These are phyloP conservation scores for Actinomortierella ambigua DNA, from an alignment of 371 early-diverging fungal species.

Conservation along the genomic window DNA sequence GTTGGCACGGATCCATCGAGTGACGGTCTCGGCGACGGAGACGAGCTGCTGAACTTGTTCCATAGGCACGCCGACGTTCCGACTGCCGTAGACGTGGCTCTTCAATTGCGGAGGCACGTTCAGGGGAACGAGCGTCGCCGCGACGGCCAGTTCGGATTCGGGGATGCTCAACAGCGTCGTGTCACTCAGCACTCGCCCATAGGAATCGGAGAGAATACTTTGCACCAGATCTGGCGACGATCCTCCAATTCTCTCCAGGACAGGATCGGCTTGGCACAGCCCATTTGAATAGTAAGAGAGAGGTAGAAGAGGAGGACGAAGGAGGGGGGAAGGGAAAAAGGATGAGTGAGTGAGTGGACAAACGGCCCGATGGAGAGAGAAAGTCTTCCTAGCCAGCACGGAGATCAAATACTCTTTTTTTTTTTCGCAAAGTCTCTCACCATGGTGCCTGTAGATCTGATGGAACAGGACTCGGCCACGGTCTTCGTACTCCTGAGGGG, in stretches of 20 bases:
- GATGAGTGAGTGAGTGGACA: too few species aligned
- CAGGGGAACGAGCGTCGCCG: constrained; percentile 53
- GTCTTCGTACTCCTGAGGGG: constrained; percentile 22
- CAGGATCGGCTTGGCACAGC: constrained; percentile 41
- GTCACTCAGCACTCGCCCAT: constrained; percentile 31
- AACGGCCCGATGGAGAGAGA: too few species aligned
- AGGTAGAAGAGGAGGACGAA: background rate
- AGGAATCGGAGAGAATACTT: constrained; percentile 29
- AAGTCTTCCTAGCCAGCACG: too few species aligned
- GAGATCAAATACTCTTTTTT: too few species aligned
- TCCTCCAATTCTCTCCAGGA: constrained; percentile 30
- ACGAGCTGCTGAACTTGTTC: constrained; percentile 39
- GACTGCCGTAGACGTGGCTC: constrained; percentile 49
- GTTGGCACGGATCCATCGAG: constrained; percentile 26
- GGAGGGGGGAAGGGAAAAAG: too few species aligned
- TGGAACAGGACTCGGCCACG: constrained; percentile 34
- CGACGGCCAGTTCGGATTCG: constrained; percentile 56
- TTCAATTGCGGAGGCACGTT: constrained; percentile 59
- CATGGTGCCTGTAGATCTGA: constrained; percentile 29
- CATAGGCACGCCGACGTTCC: constrained; percentile 42
- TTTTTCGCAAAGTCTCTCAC: constrained; percentile 9
- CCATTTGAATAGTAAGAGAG: background rate
- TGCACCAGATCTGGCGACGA: constrained; percentile 33
- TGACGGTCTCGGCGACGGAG: constrained; percentile 26
- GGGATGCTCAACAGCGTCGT: constrained; percentile 20